Evolutionary conservation across 2,329 filamentous ascomycete species (phyloP), one percentile per base, ranked within the genome.

Genomic region (Fusarium drepaniforme): DNA sequence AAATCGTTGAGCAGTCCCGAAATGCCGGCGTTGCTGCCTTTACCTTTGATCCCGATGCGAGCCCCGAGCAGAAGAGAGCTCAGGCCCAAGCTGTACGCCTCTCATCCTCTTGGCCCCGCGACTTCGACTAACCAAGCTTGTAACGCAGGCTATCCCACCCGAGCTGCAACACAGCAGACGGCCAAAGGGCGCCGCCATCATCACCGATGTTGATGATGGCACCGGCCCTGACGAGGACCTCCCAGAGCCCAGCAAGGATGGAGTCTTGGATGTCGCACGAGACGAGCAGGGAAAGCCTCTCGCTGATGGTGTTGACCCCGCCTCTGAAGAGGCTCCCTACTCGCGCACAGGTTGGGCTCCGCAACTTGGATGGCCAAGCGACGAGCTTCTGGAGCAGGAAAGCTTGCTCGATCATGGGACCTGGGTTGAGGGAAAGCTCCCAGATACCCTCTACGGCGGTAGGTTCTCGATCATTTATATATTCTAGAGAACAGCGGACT

Each of bases 401-500:
- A 95, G 91, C 70, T 82, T 97, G 79, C 88, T 97, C 44, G 96
- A 99, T 80, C 96, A 98, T 82, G 91, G 95, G 79, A 98, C 95
- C 1, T 94, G 93, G 86, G 83, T 98, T 28, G 97, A 99, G 81
- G 90, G 91, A 70, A 93, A 92, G 82, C 84, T 99, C 40, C 91
- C 96, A 49, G 96, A 98, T 81, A 94, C 94, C 81, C 94, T 97
- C 83, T 99, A 94, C 82, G 97, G 97, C 81, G 94, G 93, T 94
- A 85, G 78, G 88, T 78, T 58, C 25, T 44, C 28, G n/a, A 21
- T n/a, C 25, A 42, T 21, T 8, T 46, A 16, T 33, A 51, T 44
- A 15, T n/a, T 44, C 44, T 15, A 51, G 44, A 53, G 30, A 18
- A 8, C n/a, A 16, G 3, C 28, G 25, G 57, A 53, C 74, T 77